These are phyloP conservation scores for Kitagawia praeruptora DNA, from an alignment of 129 eudicot species.

Conservation along the genomic window DNA sequence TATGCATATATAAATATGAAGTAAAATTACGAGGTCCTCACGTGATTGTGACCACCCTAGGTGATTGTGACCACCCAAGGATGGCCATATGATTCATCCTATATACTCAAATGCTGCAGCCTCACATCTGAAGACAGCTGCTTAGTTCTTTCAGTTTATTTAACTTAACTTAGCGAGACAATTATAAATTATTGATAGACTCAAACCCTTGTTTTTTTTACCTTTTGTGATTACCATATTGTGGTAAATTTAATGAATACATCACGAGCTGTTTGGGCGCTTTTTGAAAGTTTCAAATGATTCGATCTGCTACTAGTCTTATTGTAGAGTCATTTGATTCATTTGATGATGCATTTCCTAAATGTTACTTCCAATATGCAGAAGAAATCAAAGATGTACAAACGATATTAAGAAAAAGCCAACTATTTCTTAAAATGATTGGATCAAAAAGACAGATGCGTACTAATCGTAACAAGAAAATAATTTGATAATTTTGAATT, in stretches of 20 bases:
- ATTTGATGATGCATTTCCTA: no score
- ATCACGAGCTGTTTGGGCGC: no score
- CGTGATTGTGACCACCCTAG: not conserved
- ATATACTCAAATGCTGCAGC: conserved; percentile 31
- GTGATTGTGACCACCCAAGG: no score
- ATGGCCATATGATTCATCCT: conserved; percentile 70
- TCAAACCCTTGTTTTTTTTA: not conserved
- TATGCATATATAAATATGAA: not conserved
- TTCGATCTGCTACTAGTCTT: not conserved
- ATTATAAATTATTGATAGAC: not conserved
- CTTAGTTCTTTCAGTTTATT: conserved; percentile 15
- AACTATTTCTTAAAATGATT: no score
- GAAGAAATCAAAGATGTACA: no score
- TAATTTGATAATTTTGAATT: no score
- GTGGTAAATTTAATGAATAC: not conserved
- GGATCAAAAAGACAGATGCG: no score
- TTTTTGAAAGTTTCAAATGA: no score
- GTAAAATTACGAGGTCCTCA: not conserved
- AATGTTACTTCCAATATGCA: no score
- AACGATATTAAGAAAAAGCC: no score
- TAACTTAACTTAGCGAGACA: not conserved
- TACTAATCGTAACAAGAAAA: no score
- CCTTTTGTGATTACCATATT: not conserved
- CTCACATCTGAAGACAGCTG: conserved; percentile 28
- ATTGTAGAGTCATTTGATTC: not conserved